Percentiles rank a stretch among this genome's conserved stretches.
These are phyloP conservation scores for Boletales sp. DNA, from an alignment of 768 basidiomycete genomes.

Conservation along the genomic window DNA sequence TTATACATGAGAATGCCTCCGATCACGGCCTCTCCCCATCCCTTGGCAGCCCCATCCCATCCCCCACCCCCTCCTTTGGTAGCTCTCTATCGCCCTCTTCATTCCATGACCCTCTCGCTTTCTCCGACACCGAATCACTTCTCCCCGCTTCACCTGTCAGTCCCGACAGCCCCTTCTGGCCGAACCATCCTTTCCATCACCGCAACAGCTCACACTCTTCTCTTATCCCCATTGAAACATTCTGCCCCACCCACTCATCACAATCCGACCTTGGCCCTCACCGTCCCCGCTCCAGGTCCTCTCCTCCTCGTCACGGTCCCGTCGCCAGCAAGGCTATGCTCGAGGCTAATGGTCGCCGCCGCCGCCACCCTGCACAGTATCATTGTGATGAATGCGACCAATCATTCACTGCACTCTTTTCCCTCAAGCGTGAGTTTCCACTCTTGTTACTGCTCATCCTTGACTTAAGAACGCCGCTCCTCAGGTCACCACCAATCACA, in stretches of 20 bases:
- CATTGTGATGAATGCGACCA: constrained; percentile 17
- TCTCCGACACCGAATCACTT: constrained; percentile 22
- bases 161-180: constrained; percentile 9
- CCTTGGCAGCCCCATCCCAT: constrained; percentile 17
- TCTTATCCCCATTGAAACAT: background rate
- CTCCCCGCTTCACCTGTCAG: constrained; percentile 17
- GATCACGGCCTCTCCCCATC: constrained; percentile 9
- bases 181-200: no score
- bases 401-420: constrained; percentile 30
- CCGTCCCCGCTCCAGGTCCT: constrained; percentile 18
- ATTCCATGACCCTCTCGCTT: background rate
- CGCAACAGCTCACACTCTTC: no score
- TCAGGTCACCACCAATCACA: constrained; percentile 30
- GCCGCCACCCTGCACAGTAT: constrained; percentile 24
- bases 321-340: constrained; percentile 33
- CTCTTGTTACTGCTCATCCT: background rate
- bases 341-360: constrained; percentile 29
- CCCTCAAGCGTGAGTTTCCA: constrained; percentile 27
- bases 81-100: constrained; percentile 23
- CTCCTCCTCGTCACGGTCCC: constrained; percentile 9
- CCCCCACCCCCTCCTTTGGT: constrained; percentile 24
- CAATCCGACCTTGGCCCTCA: constrained; percentile 1
- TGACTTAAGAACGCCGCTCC: constrained; percentile 6
- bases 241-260: background rate
- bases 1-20: constrained; percentile 9